Conservation (phyloP, 2,329 filamentous ascomycete genomes). For the Sphaerostilbella broomeana region DNA sequence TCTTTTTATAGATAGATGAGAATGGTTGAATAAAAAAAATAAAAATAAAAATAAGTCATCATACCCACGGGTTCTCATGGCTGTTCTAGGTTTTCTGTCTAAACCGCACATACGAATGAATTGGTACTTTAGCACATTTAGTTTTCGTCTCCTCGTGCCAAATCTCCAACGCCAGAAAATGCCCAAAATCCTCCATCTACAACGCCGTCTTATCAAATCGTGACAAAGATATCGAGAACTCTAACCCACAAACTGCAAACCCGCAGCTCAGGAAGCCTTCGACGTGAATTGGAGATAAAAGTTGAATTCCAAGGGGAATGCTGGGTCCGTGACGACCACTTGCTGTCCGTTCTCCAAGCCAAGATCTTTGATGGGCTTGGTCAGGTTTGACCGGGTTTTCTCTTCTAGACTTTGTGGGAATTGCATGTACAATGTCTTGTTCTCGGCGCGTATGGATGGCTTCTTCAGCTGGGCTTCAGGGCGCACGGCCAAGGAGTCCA, state of each 20-base stretch:
- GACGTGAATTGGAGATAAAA: slow-evolving; percentile 46
- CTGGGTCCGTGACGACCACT: slow-evolving; percentile 87
- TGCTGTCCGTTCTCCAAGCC: slow-evolving; percentile 72
- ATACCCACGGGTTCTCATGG: too few relatives aligned
- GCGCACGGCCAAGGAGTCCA: slow-evolving; percentile 74
- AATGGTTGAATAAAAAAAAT: slow-evolving; percentile 1
- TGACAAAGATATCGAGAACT: too few relatives aligned
- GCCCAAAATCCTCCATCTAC: too few relatives aligned
- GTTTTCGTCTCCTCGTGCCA: slow-evolving; percentile 2
- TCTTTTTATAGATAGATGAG: slow-evolving; percentile 25
- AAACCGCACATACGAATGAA: too few relatives aligned
- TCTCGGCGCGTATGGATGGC: slow-evolving; percentile 72
- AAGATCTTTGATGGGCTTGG: slow-evolving; percentile 69
- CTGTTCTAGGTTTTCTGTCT: slow-evolving; percentile 10
- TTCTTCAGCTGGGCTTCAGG: slow-evolving; percentile 93
- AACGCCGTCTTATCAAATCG: too few relatives aligned
- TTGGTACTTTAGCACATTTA: too few relatives aligned
- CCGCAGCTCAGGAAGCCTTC: slow-evolving; percentile 3
- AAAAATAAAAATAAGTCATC: slow-evolving; percentile 13
- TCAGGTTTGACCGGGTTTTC: slow-evolving; percentile 75
- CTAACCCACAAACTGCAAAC: too few relatives aligned
- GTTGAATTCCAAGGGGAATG: slow-evolving; percentile 66
- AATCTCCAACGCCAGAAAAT: slow-evolving; percentile 25
- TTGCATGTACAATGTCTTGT: slow-evolving; percentile 86
- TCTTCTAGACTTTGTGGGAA: slow-evolving; percentile 74